These are phyloP conservation scores for Hypoxylon sp. DNA, from an alignment of 2,329 filamentous ascomycete species.

Conservation along the genomic window DNA sequence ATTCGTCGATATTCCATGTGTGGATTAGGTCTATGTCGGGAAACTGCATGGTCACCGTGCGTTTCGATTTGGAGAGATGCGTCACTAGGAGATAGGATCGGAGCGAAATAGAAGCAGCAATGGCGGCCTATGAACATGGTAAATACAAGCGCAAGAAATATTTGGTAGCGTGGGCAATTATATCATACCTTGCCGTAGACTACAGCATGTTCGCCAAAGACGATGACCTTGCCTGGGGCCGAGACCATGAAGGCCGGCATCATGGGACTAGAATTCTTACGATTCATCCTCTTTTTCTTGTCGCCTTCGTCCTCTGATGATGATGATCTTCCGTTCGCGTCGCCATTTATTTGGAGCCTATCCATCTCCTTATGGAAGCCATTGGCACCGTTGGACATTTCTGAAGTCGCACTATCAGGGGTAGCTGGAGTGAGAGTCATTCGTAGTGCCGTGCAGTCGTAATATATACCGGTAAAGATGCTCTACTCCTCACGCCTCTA, in stretches of 20 bases:
- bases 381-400: constrained; percentile 54
- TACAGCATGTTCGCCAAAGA: constrained; percentile 98
- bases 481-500: constrained; percentile 20
- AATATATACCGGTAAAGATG: constrained; percentile 14
- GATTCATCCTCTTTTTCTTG: constrained; percentile 59
- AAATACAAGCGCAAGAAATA: constrained; percentile 22
- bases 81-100: constrained; percentile 97
- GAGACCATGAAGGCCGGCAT: constrained; percentile 98
- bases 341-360: constrained; percentile 47
- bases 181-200: constrained; percentile 87
- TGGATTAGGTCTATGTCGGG: constrained; percentile 91
- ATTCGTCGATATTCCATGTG: constrained; percentile 92
- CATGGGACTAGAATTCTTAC: constrained; percentile 75
- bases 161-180: constrained; percentile 8
- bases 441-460: constrained; percentile 27
- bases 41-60: constrained; percentile 89
- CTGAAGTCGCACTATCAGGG: constrained; percentile 51
- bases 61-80: constrained; percentile 90
- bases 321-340: constrained; percentile 52
- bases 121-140: constrained; percentile 75
- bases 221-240: constrained; percentile 97
- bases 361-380: constrained; percentile 52
- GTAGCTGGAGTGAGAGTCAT: constrained; percentile 50
- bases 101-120: constrained; percentile 94
- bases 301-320: constrained; percentile 52